A percentile compares a stretch with the other conserved stretches of the same genome.
Conservation (phyloP, 2,329 filamentous ascomycete genomes). For the Fonsecaea nubica region DNA sequence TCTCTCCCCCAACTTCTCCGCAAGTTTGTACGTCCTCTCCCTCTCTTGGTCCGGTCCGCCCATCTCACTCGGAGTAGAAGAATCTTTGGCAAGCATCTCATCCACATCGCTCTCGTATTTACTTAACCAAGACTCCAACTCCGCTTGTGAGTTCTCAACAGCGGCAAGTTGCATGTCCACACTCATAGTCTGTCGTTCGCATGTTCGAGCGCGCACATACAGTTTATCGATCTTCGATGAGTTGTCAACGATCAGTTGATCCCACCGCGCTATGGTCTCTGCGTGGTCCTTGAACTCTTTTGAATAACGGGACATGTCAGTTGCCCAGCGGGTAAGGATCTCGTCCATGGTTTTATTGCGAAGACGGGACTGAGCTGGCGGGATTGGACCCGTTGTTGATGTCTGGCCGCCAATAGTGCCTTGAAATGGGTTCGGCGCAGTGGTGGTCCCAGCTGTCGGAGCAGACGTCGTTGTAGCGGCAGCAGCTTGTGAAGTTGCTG, state of each 20-base stretch:
- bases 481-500: conserved; percentile 32
- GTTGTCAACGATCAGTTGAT: conserved; percentile 89
- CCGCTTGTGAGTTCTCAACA: conserved; percentile 91
- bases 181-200: conserved; percentile 88
- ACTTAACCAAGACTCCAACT: conserved; percentile 85
- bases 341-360: conserved; percentile 99
- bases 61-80: conserved; percentile 66
- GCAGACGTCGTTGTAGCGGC: conserved; percentile 11
- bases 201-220: conserved; percentile 89
- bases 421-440: conserved; percentile 24
- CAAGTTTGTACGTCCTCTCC: conserved; percentile 91
- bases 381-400: conserved; percentile 80
- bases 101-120: conserved; percentile 92
- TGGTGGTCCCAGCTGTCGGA: conserved; percentile 21
- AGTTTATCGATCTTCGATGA: conserved; percentile 93
- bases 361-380: conserved; percentile 80
- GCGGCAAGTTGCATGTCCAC: conserved; percentile 88
- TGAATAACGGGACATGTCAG: conserved; percentile 92
- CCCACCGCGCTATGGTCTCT: conserved; percentile 85
- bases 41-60: conserved; percentile 93
- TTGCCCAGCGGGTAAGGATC: conserved; percentile 95
- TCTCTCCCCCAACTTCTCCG: conserved; percentile 88
- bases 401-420: conserved; percentile 59
- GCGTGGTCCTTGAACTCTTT: conserved; percentile 95
- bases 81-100: conserved; percentile 74